Base-by-base conservation (phyloP, 2,329 filamentous ascomycete genomes). In the Phialocephala sp. region DNA sequence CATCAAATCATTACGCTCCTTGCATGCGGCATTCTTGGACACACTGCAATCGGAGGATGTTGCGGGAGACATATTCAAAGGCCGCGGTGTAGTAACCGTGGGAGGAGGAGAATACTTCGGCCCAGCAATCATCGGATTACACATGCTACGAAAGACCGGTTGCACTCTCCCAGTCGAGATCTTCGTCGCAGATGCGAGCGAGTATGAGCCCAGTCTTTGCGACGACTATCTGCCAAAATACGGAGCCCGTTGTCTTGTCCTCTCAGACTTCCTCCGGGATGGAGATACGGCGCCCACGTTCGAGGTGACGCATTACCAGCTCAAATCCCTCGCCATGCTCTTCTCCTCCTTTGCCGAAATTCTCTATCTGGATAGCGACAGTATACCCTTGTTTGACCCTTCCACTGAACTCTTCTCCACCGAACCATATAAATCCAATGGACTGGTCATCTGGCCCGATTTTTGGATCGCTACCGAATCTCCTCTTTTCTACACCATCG, bases 321-420 rank as follows among this genome's bases (percentile, higher is more conserved):
- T 80, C 71, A 84, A 84, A 69, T 73, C 76, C 1, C 79, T 84
- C 45, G 79, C 81, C 2, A 79, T 84, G 72, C 73, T 84, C 8
- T 81, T 83, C 69, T 82, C 80, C 9, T 80, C 79, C 0, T 84
- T 84, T 60, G 78, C 82, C 62, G 77, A 83, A 24, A 76, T 83
- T n/a, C 73, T 84, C 8, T 83, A 82, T 68, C 71, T 84, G 18
- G 82, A 84, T 64, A 79, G 79, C 3, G 82, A 83, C 63, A 77
- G 77, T 41, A 80, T 83, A 37, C 78, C 81, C 0, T 64, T 83
- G 1, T 71, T 76, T 8, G 74, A 79, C 27, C 82, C 82, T 0
- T 77, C 79, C 14, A 50, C 45, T 4, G 62, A 70, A 8, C 71
- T 83, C 1, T 81, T 84, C 69, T 69, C 66, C 0, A 72, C 74